phyloP scores from a whole-genome alignment of 305 asterid species.

The Fraxinus platypoda region DNA sequence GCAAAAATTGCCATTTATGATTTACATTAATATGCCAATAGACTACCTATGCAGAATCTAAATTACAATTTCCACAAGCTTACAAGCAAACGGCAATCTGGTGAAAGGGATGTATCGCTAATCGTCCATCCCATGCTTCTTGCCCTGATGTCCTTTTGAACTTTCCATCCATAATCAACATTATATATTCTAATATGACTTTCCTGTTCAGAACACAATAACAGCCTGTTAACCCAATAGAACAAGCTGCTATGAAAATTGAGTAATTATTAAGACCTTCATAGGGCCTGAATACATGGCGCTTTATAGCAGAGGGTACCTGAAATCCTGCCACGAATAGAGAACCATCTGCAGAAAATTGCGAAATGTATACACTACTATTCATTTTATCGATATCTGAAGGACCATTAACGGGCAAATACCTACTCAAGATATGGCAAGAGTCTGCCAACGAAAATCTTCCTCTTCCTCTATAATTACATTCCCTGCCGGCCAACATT shows the following conservation, averaged over 20 bases:
- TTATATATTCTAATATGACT: slow-evolving; percentile 68
- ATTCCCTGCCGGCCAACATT: slow-evolving; percentile 79
- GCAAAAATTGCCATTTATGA: background rate
- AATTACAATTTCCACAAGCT: slow-evolving; percentile 22
- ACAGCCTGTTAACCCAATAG: background rate
- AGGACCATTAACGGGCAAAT: slow-evolving; percentile 70
- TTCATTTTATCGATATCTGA: slow-evolving; percentile 55
- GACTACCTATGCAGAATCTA: slow-evolving; percentile 10
- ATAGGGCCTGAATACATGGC: background rate
- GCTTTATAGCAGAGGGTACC: slow-evolving; percentile 37
- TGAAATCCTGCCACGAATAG: slow-evolving; percentile 92
- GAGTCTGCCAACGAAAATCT: slow-evolving; percentile 71
- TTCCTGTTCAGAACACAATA: slow-evolving; percentile 42
- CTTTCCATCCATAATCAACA: slow-evolving; percentile 69
- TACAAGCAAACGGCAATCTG: slow-evolving; percentile 84
- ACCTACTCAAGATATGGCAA: slow-evolving; percentile 75
- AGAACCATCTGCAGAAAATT: slow-evolving; percentile 86
- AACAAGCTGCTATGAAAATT: background rate
- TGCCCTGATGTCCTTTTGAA: slow-evolving; percentile 66
- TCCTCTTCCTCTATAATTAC: slow-evolving; percentile 76
- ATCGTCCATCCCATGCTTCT: slow-evolving; percentile 79
- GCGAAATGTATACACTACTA: slow-evolving; percentile 74
- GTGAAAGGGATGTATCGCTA: slow-evolving; percentile 69
- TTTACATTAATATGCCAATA: background rate
- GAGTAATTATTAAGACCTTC: background rate